Evolutionary conservation across 345 rosid species (phyloP).

Genomic region (Jatropha curcas): DNA sequence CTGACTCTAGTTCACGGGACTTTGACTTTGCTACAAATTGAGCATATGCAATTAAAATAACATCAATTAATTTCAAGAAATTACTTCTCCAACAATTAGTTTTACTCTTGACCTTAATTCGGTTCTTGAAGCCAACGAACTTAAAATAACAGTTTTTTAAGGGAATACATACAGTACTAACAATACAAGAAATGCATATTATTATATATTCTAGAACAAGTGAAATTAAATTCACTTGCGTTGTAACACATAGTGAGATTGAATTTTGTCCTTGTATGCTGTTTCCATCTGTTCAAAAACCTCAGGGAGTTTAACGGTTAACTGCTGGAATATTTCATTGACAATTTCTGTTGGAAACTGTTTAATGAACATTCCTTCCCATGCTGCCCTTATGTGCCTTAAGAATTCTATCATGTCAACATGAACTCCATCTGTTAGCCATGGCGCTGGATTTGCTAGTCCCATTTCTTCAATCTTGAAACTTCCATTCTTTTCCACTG

Average conservation of each 20-base stretch:
- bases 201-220: no score
- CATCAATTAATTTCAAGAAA: no score
- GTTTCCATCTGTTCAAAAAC: conserved; percentile 33
- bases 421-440: conserved; percentile 32
- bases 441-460: conserved; percentile 43
- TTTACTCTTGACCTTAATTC: no score
- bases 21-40: no score
- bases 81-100: no score
- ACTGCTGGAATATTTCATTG: conserved; percentile 33
- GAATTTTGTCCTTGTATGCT: conserved; percentile 43
- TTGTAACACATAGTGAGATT: conserved; percentile 18
- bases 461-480: conserved; percentile 44
- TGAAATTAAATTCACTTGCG: not conserved
- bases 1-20: not conserved
- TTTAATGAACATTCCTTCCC: conserved; percentile 43
- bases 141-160: no score
- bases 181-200: no score
- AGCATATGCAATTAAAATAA: no score
- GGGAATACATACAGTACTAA: no score
- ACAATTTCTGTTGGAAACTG: conserved; percentile 29
- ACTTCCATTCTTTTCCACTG: conserved; percentile 34
- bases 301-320: conserved; percentile 31
- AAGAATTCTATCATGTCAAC: conserved; percentile 36
- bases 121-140: no score
- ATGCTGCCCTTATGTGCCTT: conserved; percentile 51